These are phyloP conservation scores for Ustilago trichophora DNA, from an alignment of 1,284 basidiomycete species.

Conservation along the genomic window DNA sequence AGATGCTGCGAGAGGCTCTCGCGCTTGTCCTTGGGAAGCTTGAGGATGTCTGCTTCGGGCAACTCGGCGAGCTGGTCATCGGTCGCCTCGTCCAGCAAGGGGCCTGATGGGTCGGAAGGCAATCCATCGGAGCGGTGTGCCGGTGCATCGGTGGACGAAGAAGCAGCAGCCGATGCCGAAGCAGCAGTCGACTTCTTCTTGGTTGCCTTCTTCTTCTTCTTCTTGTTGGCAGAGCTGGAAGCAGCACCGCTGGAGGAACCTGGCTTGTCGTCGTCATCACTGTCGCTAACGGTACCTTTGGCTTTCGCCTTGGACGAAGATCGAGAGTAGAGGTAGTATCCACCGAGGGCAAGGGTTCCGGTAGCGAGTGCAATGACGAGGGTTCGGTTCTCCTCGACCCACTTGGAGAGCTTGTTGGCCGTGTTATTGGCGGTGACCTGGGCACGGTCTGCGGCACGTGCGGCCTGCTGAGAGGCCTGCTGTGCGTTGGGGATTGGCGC, in stretches of 20 bases:
- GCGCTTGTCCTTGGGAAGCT: slow-evolving; percentile 68
- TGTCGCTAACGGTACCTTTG: slow-evolving; percentile 27
- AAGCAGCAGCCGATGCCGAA: slow-evolving; percentile 9
- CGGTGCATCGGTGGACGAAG: slow-evolving; percentile 14
- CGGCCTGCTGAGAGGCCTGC: slow-evolving; percentile 48
- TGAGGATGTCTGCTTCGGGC: slow-evolving; percentile 54
- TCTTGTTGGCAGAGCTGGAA: slow-evolving; percentile 26
- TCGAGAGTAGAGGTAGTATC: slow-evolving; percentile 56
- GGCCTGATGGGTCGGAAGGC: slow-evolving; percentile 44
- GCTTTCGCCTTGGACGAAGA: slow-evolving; percentile 36
- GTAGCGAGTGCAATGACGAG: slow-evolving; percentile 59
- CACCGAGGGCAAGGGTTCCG: slow-evolving; percentile 56
- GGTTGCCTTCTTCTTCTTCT: slow-evolving; percentile 61
- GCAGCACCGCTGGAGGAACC: slow-evolving; percentile 28
- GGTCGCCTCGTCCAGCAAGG: slow-evolving; percentile 62
- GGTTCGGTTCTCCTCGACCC: slow-evolving; percentile 61
- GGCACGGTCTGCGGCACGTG: slow-evolving; percentile 41
- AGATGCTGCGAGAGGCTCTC: slow-evolving; percentile 78
- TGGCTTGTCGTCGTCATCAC: slow-evolving; percentile 45
- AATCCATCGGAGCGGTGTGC: slow-evolving; percentile 36
- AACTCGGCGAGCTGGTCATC: slow-evolving; percentile 58
- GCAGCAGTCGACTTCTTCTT: slow-evolving; percentile 46
- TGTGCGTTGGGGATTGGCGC: slow-evolving; percentile 46
- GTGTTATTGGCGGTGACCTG: slow-evolving; percentile 50
- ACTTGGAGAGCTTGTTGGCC: slow-evolving; percentile 55